These are phyloP conservation scores for Delonix regia DNA, from an alignment of 306 rosid genomes.

Conservation along the genomic window DNA sequence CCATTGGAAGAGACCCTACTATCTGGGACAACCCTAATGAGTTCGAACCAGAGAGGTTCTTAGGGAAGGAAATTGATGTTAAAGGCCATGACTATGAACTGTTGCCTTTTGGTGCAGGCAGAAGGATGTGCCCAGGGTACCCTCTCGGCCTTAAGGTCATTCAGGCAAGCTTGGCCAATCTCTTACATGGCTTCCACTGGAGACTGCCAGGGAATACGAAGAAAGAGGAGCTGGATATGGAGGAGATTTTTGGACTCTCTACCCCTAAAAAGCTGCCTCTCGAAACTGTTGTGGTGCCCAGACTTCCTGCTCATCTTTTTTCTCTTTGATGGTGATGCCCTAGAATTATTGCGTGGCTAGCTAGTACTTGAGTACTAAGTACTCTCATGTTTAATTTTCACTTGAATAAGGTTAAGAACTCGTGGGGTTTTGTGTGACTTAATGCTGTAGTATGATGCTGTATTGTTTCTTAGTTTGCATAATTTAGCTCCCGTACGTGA, in stretches of 20 bases:
- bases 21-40: conserved; percentile 74
- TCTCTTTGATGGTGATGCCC: too few relatives aligned
- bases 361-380: too few relatives aligned
- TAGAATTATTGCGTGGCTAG: too few relatives aligned
- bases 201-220: conserved; percentile 45
- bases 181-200: conserved; percentile 88
- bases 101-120: conserved; percentile 86
- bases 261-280: conserved; percentile 66
- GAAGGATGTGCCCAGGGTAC: conserved; percentile 92
- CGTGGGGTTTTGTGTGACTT: background rate
- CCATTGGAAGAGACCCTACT: conserved; percentile 67
- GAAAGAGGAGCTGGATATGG: conserved; percentile 69
- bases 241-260: conserved; percentile 70
- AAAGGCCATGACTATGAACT: conserved; percentile 75
- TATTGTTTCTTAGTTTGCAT: too few relatives aligned
- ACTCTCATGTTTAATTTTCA: background rate
- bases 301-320: conserved; percentile 65
- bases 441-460: background rate
- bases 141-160: conserved; percentile 78
- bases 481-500: too few relatives aligned
- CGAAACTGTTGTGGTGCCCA: conserved; percentile 49
- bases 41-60: conserved; percentile 70
- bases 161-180: conserved; percentile 73
- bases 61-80: conserved; percentile 58
- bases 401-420: background rate